A percentile compares a stretch with the other conserved stretches of the same genome.
Evolutionary conservation across 2,329 filamentous ascomycete genomes (phyloP).

Genomic region (Trichoderma koningii): DNA sequence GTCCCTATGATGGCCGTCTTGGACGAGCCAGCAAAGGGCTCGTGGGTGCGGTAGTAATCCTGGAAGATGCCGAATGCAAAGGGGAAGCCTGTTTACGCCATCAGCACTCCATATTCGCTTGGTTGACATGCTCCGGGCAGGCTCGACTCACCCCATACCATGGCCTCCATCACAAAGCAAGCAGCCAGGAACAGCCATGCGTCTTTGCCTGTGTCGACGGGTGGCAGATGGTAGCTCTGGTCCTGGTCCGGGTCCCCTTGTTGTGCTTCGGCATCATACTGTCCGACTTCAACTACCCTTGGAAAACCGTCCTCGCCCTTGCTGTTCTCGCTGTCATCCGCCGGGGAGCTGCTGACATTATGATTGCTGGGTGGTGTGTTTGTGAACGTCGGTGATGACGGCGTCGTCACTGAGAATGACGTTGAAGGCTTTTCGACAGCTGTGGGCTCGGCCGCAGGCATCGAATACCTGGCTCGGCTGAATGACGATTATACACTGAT

Average conservation of each 20-base stretch:
- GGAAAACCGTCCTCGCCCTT: background rate
- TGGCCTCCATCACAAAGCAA: slow-evolving; percentile 39
- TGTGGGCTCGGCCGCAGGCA: slow-evolving; percentile 16
- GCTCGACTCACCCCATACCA: slow-evolving; percentile 39
- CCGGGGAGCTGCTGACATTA: slow-evolving; percentile 1
- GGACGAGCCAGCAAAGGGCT: slow-evolving; percentile 56
- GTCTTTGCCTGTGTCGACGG: slow-evolving; percentile 39
- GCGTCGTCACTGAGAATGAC: background rate
- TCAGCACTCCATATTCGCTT: background rate
- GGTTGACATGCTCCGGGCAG: too few species aligned
- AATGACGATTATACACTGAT: background rate
- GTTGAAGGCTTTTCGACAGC: background rate
- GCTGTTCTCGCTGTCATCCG: background rate
- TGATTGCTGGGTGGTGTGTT: background rate
- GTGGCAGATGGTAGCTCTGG: slow-evolving; percentile 34
- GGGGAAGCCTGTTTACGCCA: slow-evolving; percentile 56
- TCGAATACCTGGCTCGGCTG: background rate
- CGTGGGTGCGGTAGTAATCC: slow-evolving; percentile 64
- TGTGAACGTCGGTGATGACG: slow-evolving; percentile 4
- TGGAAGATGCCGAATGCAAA: slow-evolving; percentile 72
- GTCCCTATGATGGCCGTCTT: slow-evolving; percentile 66
- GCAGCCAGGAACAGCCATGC: slow-evolving; percentile 41
- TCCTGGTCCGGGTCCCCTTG: slow-evolving; percentile 17
- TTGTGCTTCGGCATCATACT: slow-evolving; percentile 1
- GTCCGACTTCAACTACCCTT: background rate